phyloP scores from a whole-genome alignment of 2,329 filamentous ascomycete species.

The Aspergillus aculeatus region DNA sequence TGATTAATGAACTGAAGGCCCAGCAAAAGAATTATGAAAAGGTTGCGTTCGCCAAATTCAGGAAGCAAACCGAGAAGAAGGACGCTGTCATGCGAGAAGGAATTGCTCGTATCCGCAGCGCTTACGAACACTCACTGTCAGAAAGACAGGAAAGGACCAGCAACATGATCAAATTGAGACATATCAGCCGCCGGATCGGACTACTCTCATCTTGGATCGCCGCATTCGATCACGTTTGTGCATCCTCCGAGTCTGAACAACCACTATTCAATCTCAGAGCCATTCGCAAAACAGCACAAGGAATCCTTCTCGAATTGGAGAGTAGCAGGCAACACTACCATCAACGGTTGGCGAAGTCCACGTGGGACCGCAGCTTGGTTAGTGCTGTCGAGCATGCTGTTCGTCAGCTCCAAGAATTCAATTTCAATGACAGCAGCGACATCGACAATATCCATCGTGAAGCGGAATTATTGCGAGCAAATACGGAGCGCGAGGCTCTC shows the following conservation, averaged over 20 bases:
- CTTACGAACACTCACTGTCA: slow-evolving; percentile 75
- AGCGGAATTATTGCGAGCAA: slow-evolving; percentile 79
- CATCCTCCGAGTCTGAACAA: slow-evolving; percentile 66
- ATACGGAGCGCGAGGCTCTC: slow-evolving; percentile 77
- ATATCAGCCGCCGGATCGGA: slow-evolving; percentile 79
- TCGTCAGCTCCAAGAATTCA: slow-evolving; percentile 71
- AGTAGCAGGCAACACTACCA: slow-evolving; percentile 87
- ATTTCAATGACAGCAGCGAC: slow-evolving; percentile 65
- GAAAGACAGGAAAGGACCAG: slow-evolving; percentile 77
- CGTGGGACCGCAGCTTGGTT: slow-evolving; percentile 85
- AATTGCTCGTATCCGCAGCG: slow-evolving; percentile 71
- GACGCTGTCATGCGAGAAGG: slow-evolving; percentile 75
- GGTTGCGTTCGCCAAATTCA: slow-evolving; percentile 81
- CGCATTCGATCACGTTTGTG: slow-evolving; percentile 81
- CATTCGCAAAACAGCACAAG: slow-evolving; percentile 84
- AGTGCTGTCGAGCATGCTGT: slow-evolving; percentile 84
- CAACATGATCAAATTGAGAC: slow-evolving; percentile 77
- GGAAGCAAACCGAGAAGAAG: slow-evolving; percentile 84
- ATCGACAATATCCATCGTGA: slow-evolving; percentile 73
- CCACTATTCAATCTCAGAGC: slow-evolving; percentile 65
- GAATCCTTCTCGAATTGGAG: slow-evolving; percentile 85
- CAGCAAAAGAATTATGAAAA: slow-evolving; percentile 88
- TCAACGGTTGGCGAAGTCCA: slow-evolving; percentile 73
- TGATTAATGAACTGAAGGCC: slow-evolving; percentile 92
- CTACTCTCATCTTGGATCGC: slow-evolving; percentile 90